Base-by-base conservation (phyloP, 495 filamentous ascomycete genomes). In the Penicillium tannophilum region DNA sequence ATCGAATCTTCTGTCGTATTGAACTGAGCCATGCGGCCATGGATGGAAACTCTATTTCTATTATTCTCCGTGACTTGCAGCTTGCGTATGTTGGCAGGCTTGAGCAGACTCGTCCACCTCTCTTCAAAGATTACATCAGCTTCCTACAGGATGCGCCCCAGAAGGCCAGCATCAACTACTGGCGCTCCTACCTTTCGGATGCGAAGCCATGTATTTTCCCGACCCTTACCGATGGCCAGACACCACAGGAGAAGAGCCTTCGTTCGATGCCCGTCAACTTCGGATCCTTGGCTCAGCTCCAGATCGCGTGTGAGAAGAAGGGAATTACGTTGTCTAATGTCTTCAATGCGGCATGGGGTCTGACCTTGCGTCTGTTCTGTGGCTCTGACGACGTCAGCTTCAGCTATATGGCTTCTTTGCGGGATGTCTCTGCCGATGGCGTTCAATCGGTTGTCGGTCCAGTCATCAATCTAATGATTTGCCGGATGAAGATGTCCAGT, bases 21-120 rank as follows among this genome's bases (percentile, higher is more conserved):
- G 84, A 88, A 48, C 68, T 87, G 23, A 87, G 78, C 59, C 82
- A 86, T 64, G 73, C 80, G 17, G 71, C 79, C 10, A 77, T 81
- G 68, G 78, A 85, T 71, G 82, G 74, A 7, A 61, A 67, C 33
- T 83, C 81, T 0, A 76, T 82, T 49, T 77, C 76, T 0, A 72
- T 77, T 20, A 78, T 84, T 20, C 47, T 81, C 11, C 69, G 72
- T 0, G 81, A 84, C 20, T 44, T 85, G 33, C 74, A 78, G 17
- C 56, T 70, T 1, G 79, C 78, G 3, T 87, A 87, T 54, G 71
- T 67, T 16, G 77, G 70, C 16, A 60, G 75, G 3, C 55, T 79
- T 0, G 56, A 69, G 14, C 55, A 59, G 11, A 67, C 63, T 23
- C 80, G 66, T 28, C 6, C 20, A 23, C 81, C 82, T 1, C 62